Evolutionary conservation across 1,284 basidiomycete species (phyloP).

Genomic region (Pisolithus thermaeus): DNA sequence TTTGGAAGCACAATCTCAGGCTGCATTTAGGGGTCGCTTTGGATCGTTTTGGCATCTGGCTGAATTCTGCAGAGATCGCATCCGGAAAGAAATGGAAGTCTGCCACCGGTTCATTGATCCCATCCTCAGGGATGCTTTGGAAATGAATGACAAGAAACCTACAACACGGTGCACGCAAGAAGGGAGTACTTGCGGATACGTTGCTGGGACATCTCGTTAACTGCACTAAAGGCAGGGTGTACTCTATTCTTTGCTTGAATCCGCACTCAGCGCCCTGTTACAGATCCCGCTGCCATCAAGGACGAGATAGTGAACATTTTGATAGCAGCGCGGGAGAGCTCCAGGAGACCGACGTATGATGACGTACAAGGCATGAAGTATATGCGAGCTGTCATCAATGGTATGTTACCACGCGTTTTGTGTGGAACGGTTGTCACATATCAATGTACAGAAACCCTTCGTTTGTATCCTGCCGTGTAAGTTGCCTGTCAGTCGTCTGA

Average conservation of each 20-base stretch:
- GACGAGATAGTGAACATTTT: constrained; percentile 49
- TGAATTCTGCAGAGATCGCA: constrained; percentile 30
- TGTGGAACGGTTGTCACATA: not conserved
- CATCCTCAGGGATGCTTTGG: constrained; percentile 28
- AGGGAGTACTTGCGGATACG: too few species aligned
- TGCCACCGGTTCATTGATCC: constrained; percentile 33
- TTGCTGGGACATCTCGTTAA: too few species aligned
- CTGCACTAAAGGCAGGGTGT: too few species aligned
- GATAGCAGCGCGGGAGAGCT: constrained; percentile 41
- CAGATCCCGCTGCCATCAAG: constrained; percentile 32
- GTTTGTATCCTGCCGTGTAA: constrained; percentile 60
- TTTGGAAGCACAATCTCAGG: constrained; percentile 22
- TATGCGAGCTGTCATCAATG: constrained; percentile 54
- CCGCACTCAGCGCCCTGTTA: too few species aligned
- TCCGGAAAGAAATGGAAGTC: constrained; percentile 27
- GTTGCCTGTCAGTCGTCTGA: constrained; percentile 10
- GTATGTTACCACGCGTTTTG: constrained; percentile 24
- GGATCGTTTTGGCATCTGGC: constrained; percentile 27
- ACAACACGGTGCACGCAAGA: too few species aligned
- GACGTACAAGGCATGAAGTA: constrained; percentile 56
- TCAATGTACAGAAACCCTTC: constrained; percentile 44
- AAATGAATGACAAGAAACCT: constrained; percentile 24
- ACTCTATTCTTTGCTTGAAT: too few species aligned
- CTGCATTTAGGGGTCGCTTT: constrained; percentile 14
- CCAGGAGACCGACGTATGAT: constrained; percentile 41